These are phyloP conservation scores for Epithele typhae DNA, from an alignment of 768 basidiomycete genomes.

Conservation along the genomic window DNA sequence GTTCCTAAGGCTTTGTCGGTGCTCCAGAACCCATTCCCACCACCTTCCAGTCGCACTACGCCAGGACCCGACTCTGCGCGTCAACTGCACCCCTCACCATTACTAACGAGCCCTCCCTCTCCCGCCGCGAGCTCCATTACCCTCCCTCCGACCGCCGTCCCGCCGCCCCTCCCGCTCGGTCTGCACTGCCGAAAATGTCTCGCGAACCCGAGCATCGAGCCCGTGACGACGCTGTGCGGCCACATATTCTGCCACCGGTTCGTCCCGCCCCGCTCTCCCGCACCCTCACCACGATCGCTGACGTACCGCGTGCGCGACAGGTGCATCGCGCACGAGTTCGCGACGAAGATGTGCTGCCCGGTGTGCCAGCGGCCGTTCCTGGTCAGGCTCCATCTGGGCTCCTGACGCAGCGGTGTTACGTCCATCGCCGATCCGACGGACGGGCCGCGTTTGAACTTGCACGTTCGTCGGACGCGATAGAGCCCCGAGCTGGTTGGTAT, in stretches of 20 bases:
- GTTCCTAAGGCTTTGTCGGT: too few species aligned
- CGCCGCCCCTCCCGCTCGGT: too few species aligned
- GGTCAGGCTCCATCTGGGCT: not conserved
- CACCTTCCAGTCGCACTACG: not conserved
- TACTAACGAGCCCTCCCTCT: not conserved
- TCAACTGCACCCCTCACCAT: not conserved
- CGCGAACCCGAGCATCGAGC: not conserved
- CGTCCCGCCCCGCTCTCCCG: too few species aligned
- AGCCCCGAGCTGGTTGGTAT: too few species aligned
- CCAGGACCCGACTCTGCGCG: not conserved
- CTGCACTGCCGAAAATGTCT: not conserved
- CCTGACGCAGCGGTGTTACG: not conserved
- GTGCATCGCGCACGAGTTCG: not conserved
- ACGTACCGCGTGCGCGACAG: not conserved
- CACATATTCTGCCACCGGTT: slow-evolving; percentile 1
- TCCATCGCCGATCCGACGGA: not conserved
- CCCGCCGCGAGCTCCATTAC: too few species aligned
- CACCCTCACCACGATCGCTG: not conserved
- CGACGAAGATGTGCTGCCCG: not conserved
- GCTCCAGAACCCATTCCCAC: not conserved
- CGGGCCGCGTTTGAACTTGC: too few species aligned
- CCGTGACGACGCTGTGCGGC: not conserved
- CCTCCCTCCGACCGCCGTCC: not conserved
- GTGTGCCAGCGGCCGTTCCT: not conserved
- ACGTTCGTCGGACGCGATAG: too few species aligned